phyloP scores from a whole-genome alignment of 306 rosid species.

The Lathyrus aphaca region DNA sequence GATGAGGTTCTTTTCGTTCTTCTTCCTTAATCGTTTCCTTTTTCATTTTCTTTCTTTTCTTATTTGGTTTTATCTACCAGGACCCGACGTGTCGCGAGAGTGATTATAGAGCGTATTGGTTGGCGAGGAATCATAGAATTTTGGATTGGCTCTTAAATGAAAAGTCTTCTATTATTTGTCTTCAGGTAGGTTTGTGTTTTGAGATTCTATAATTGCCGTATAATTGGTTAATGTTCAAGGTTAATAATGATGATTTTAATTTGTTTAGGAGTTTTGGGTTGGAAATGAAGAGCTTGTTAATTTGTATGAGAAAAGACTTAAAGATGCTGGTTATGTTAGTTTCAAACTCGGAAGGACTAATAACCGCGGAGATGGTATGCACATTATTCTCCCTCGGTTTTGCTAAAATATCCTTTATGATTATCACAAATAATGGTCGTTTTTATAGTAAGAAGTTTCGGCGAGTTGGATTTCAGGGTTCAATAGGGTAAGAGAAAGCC shows the following conservation, averaged over 20 bases:
- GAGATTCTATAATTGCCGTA: slow-evolving; percentile 28
- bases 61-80: slow-evolving; percentile 35
- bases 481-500: not conserved
- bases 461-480: not conserved
- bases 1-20: slow-evolving; percentile 53
- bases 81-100: slow-evolving; percentile 83
- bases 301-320: slow-evolving; percentile 73
- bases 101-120: slow-evolving; percentile 72
- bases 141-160: slow-evolving; percentile 79
- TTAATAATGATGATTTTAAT: slow-evolving; percentile 15
- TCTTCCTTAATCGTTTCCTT: too few relatives aligned
- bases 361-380: slow-evolving; percentile 94
- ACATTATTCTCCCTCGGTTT: slow-evolving; percentile 15
- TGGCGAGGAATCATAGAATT: slow-evolving; percentile 79
- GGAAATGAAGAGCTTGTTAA: slow-evolving; percentile 84
- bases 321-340: slow-evolving; percentile 73
- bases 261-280: slow-evolving; percentile 79
- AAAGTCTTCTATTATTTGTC: slow-evolving; percentile 92
- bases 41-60: not conserved
- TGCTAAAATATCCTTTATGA: slow-evolving; percentile 4
- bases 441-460: not conserved
- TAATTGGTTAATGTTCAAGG: slow-evolving; percentile 16
- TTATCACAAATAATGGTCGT: not conserved
- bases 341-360: slow-evolving; percentile 92
- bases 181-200: slow-evolving; percentile 64